phyloP scores from a whole-genome alignment of 805 yeast species.

The Wickerhamiella brachini region DNA sequence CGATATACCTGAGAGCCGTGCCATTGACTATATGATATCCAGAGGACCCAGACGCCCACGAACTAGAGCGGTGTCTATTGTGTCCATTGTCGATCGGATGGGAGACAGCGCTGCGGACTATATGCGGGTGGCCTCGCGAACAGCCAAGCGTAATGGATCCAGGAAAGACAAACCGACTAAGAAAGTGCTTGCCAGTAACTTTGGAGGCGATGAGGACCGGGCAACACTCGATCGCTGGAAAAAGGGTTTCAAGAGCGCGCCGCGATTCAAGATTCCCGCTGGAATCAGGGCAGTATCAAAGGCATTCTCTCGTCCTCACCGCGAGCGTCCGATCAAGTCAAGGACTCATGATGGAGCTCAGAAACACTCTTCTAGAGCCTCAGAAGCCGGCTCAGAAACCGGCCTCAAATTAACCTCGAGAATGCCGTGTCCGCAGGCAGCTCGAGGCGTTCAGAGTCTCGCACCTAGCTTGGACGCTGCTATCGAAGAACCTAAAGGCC shows the following conservation, averaged over 20 bases:
- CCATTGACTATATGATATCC: conserved; percentile 3
- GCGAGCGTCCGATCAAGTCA: no score
- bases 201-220: background rate
- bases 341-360: no score
- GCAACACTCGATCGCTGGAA: background rate
- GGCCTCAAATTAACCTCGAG: background rate
- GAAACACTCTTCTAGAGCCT: no score
- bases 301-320: background rate
- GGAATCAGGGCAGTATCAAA: background rate
- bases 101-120: conserved; percentile 1
- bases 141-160: background rate
- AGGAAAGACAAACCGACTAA: background rate
- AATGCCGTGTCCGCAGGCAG: background rate
- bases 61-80: background rate
- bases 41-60: background rate
- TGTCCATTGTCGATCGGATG: background rate
- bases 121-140: conserved; percentile 1
- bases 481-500: no score
- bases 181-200: background rate
- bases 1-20: conserved; percentile 1
- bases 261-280: background rate
- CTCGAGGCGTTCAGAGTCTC: background rate
- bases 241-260: background rate
- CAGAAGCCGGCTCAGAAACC: no score
- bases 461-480: background rate